Percentiles rank a stretch among this genome's conserved stretches.
These are phyloP conservation scores for Calcarisporium arbuscula DNA, from an alignment of 2,329 filamentous ascomycete species.

Conservation along the genomic window DNA sequence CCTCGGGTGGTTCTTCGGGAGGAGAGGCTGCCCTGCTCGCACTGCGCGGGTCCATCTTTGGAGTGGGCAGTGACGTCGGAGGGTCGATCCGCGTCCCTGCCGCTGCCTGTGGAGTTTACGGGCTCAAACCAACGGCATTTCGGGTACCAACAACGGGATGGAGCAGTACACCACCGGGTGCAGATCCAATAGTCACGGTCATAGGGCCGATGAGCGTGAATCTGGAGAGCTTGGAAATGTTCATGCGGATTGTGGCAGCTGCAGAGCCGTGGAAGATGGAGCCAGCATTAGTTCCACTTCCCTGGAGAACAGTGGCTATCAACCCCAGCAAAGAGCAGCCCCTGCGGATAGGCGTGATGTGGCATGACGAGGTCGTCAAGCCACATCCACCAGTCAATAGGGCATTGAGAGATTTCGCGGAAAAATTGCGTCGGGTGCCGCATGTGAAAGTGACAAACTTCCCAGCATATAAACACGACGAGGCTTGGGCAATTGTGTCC, in stretches of 20 bases:
- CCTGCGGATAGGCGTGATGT: constrained; percentile 36
- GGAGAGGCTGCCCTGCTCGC: constrained; percentile 39
- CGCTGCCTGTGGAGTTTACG: constrained; percentile 36
- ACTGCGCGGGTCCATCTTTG: constrained; percentile 29
- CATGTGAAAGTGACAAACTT: too few relatives aligned
- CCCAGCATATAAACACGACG: constrained; percentile 5
- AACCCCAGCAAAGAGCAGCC: constrained; percentile 3
- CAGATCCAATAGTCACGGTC: too few relatives aligned
- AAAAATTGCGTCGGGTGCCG: too few relatives aligned
- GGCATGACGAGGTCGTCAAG: constrained; percentile 27
- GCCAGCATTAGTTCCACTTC: constrained; percentile 22
- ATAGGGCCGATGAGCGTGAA: constrained; percentile 26
- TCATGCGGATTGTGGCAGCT: constrained; percentile 19
- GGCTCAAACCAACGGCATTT: constrained; percentile 34
- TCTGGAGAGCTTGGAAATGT: constrained; percentile 27
- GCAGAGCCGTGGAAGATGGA: constrained; percentile 22
- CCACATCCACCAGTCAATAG: constrained; percentile 31
- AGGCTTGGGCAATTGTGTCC: constrained; percentile 11
- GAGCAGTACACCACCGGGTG: too few relatives aligned
- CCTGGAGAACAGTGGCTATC: constrained; percentile 22
- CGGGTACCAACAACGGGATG: too few relatives aligned
- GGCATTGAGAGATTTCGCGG: constrained; percentile 17
- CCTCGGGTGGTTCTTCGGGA: constrained; percentile 57
- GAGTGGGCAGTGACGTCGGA: constrained; percentile 32
- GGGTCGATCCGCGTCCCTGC: constrained; percentile 34